Conservation (phyloP, 1,284 basidiomycete genomes). For the Earliella scabrosa region DNA sequence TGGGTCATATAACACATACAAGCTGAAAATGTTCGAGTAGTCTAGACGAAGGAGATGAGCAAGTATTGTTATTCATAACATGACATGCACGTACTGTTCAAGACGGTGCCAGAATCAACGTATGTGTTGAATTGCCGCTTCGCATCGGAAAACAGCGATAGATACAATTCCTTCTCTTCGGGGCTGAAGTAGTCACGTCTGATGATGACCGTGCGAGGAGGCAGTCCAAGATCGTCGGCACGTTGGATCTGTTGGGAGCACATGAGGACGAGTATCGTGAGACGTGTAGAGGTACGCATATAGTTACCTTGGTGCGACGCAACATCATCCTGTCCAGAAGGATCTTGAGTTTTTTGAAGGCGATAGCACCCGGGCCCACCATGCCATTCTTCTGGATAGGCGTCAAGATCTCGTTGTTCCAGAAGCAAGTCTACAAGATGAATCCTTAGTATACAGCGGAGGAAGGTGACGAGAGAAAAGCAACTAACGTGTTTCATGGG, state of each 20-base stretch:
- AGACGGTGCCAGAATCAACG: slow-evolving; percentile 87
- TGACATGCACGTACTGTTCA: slow-evolving; percentile 74
- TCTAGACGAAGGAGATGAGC: slow-evolving; percentile 50
- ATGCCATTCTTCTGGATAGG: slow-evolving; percentile 90
- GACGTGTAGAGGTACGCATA: too few relatives aligned
- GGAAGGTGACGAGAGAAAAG: not conserved
- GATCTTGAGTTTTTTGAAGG: slow-evolving; percentile 91
- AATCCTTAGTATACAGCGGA: not conserved
- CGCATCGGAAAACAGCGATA: slow-evolving; percentile 91
- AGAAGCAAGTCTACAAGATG: slow-evolving; percentile 70
- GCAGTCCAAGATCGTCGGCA: slow-evolving; percentile 97
- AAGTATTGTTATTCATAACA: too few relatives aligned
- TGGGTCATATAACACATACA: slow-evolving; percentile 47
- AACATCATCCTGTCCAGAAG: slow-evolving; percentile 97
- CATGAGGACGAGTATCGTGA: not conserved
- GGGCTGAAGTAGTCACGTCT: slow-evolving; percentile 94
- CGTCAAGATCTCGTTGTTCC: slow-evolving; percentile 94
- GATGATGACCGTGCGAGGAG: slow-evolving; percentile 91
- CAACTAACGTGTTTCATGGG: slow-evolving; percentile 89
- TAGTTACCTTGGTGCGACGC: slow-evolving; percentile 75
- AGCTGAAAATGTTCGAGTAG: slow-evolving; percentile 93
- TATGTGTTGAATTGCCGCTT: slow-evolving; percentile 94
- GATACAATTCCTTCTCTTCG: slow-evolving; percentile 96
- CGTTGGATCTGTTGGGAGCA: slow-evolving; percentile 72
- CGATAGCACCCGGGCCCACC: slow-evolving; percentile 72